Conservation (phyloP, 768 basidiomycete species). For the Leucogyrophana mollusca region DNA sequence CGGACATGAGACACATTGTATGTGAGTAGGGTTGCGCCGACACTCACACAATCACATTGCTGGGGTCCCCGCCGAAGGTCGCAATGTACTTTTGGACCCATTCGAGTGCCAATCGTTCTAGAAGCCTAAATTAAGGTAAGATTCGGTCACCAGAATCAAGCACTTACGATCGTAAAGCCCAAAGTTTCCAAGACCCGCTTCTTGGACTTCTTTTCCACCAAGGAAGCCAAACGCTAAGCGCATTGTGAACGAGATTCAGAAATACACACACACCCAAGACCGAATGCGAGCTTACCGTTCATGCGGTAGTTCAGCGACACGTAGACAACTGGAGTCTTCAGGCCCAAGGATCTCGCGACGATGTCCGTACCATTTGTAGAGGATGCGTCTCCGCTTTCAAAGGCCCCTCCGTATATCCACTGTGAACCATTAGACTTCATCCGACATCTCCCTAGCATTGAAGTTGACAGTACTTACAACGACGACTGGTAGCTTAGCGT, state of each 20-base stretch:
- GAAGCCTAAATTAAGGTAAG: not conserved
- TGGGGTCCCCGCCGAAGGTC: constrained; percentile 39
- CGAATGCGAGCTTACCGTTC: constrained; percentile 14
- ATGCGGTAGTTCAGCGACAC: constrained; percentile 21
- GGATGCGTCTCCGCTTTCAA: constrained; percentile 13
- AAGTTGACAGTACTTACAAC: constrained; percentile 7
- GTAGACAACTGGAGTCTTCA: constrained; percentile 17
- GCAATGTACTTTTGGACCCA: constrained; percentile 43
- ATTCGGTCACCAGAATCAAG: not conserved
- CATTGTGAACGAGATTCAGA: no score
- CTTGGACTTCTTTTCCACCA: constrained; percentile 24
- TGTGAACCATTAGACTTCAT: not conserved
- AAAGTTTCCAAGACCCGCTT: constrained; percentile 30
- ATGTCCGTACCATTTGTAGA: constrained; percentile 16
- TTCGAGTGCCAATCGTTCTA: constrained; percentile 35
- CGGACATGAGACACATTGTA: no score
- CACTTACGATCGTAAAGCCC: constrained; percentile 36
- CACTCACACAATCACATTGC: constrained; percentile 26
- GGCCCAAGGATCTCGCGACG: constrained; percentile 16
- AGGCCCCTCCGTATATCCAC: constrained; percentile 10
- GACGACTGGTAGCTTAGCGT: constrained; percentile 10
- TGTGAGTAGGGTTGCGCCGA: not conserved
- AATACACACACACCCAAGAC: no score
- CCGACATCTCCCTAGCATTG: not conserved
- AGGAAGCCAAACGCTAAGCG: constrained; percentile 29